Base-by-base conservation (phyloP, 2,329 filamentous ascomycete species). In the Nigrograna mackinnonii region DNA sequence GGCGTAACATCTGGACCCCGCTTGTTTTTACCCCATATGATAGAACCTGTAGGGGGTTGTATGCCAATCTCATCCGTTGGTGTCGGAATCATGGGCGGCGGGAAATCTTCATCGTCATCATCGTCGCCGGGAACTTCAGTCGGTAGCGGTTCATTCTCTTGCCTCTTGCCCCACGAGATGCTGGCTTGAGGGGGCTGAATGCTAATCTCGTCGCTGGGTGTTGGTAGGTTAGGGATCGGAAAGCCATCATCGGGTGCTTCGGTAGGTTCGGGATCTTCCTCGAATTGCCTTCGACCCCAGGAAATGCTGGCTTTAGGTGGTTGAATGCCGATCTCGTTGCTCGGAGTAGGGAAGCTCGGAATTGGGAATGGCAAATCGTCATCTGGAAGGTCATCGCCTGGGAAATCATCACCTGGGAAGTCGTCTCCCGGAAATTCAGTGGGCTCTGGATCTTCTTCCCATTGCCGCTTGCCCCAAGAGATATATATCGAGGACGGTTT, bases 251-350 rank as follows among this genome's bases (percentile, higher is more conserved):
- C 19, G 14, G 42, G 42, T 3, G 22, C 20, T 6, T 45, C 37
- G 22, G 34, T 41, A 2, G 38, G 38, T 38, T 37, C 43, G 31
- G 33, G 38, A 9, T 45, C 37, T 13, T 17, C 31, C 13, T 35
- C 35, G 19, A 37, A 12, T 17, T 53, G 32, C 14, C 51, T 21
- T 40, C 48, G 50, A 13, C 46, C 50, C 52, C 52, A 55, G 19
- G 26, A 39, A 16, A 55, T 19, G 16, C 39, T 52, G 4, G 30
- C 37, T 5, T 33, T 39, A 5, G 54, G 54, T 11, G 52, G 52
- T 18, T 39, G 37, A 17, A 54, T 43, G 13, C 36, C 46, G 21
- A 56, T 48, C 5, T n/a, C 24, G 31, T 56, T 45, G 4, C 37
- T 22, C 1, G 44, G 52, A 6, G 41, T 42, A 5, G 45, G 39